Conservation (phyloP, 305 asterid genomes). For the Fraxinus greggii region DNA sequence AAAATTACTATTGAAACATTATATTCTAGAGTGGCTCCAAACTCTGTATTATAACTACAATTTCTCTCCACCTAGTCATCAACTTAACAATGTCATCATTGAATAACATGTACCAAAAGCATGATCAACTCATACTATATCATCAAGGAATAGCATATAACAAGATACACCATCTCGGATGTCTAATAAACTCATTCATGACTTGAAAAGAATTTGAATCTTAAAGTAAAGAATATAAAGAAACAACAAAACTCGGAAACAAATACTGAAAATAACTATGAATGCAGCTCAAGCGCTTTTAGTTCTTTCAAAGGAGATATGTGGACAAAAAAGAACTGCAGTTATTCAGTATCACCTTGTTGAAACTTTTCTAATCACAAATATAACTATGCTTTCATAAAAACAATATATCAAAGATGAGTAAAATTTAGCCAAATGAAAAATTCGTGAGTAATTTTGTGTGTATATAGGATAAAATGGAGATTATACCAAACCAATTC, state of each 20-base stretch:
- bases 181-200: neutral
- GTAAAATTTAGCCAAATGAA: neutral
- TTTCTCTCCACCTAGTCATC: neutral
- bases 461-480: neutral
- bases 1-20: neutral
- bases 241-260: neutral
- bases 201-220: neutral
- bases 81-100: neutral
- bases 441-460: neutral
- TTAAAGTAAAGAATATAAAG: neutral
- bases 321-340: neutral
- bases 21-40: neutral
- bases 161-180: neutral
- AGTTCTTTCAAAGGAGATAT: neutral
- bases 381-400: neutral
- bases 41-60: neutral
- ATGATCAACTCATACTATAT: neutral
- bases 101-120: neutral
- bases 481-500: conserved; percentile 16
- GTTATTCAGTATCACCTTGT: neutral
- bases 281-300: neutral
- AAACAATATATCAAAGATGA: neutral
- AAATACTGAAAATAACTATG: neutral
- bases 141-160: neutral
- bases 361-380: neutral